Conservation (phyloP, 2,329 filamentous ascomycete species). For the Zalaria obscura region DNA sequence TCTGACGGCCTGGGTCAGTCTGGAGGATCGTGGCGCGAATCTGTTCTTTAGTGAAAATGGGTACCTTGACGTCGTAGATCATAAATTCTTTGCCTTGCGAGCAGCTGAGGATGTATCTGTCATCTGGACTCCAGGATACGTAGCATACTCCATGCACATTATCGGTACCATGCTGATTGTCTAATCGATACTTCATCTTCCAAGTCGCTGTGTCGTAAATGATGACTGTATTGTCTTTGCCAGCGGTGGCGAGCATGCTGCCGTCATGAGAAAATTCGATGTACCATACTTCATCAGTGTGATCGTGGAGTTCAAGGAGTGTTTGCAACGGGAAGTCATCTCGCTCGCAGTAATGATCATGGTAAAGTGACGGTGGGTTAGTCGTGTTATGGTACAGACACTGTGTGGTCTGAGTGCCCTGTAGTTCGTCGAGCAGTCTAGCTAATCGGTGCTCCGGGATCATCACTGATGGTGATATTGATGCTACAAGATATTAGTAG, state of each 20-base stretch:
- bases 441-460: constrained; percentile 83
- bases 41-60: neutral
- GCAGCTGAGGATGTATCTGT: constrained; percentile 73
- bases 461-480: constrained; percentile 92
- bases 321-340: constrained; percentile 64
- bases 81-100: constrained; percentile 26
- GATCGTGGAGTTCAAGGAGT: constrained; percentile 54
- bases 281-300: constrained; percentile 81
- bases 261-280: constrained; percentile 84
- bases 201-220: constrained; percentile 73
- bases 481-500: constrained; percentile 39
- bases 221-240: constrained; percentile 57
- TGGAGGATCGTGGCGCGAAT: neutral
- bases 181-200: constrained; percentile 45
- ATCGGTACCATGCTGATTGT: constrained; percentile 40
- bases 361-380: constrained; percentile 68
- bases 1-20: constrained; percentile 26
- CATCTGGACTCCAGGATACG: constrained; percentile 84
- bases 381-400: constrained; percentile 84
- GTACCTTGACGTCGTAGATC: constrained; percentile 14
- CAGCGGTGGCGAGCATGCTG: constrained; percentile 65
- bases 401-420: constrained; percentile 64
- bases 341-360: constrained; percentile 72
- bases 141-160: constrained; percentile 51
- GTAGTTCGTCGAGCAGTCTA: constrained; percentile 67